phyloP scores from a whole-genome alignment of 768 basidiomycete species.

The Sarcodon aspratus region DNA sequence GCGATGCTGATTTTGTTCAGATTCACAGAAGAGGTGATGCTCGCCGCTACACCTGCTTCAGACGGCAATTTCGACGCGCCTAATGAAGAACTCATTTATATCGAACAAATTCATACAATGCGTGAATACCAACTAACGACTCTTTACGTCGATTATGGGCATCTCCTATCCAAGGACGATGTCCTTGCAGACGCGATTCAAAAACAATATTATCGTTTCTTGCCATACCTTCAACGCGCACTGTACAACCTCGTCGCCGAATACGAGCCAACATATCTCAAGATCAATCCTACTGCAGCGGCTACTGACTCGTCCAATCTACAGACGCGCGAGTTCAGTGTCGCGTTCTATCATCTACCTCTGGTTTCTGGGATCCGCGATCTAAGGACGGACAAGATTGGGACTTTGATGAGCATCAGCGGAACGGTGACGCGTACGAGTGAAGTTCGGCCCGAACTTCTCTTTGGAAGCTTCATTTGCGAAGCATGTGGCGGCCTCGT shows the following conservation, averaged over 20 bases:
- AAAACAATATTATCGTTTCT: constrained; percentile 92
- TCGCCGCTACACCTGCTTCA: constrained; percentile 72
- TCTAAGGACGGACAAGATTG: constrained; percentile 86
- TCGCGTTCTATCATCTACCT: constrained; percentile 93
- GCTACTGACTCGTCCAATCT: constrained; percentile 80
- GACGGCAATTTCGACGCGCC: constrained; percentile 47
- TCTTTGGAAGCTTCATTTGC: constrained; percentile 90
- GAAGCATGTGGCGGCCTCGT: constrained; percentile 80
- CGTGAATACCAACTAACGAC: constrained; percentile 90
- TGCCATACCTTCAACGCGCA: constrained; percentile 88
- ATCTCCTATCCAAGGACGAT: constrained; percentile 84
- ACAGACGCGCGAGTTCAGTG: constrained; percentile 85
- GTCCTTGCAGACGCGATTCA: constrained; percentile 90
- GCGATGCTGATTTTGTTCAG: constrained; percentile 29
- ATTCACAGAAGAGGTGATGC: constrained; percentile 71
- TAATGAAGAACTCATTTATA: constrained; percentile 66
- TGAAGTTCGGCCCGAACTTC: constrained; percentile 91
- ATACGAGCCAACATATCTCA: constrained; percentile 90
- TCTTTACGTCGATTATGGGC: constrained; percentile 91
- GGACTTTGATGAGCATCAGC: constrained; percentile 87
- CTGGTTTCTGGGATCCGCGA: constrained; percentile 93
- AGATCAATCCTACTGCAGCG: constrained; percentile 85
- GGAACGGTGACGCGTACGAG: constrained; percentile 97
- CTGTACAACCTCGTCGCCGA: constrained; percentile 82
- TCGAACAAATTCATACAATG: constrained; percentile 93